Base-by-base conservation (phyloP, 208 protist genomes). In the Crithidia fasciculata region DNA sequence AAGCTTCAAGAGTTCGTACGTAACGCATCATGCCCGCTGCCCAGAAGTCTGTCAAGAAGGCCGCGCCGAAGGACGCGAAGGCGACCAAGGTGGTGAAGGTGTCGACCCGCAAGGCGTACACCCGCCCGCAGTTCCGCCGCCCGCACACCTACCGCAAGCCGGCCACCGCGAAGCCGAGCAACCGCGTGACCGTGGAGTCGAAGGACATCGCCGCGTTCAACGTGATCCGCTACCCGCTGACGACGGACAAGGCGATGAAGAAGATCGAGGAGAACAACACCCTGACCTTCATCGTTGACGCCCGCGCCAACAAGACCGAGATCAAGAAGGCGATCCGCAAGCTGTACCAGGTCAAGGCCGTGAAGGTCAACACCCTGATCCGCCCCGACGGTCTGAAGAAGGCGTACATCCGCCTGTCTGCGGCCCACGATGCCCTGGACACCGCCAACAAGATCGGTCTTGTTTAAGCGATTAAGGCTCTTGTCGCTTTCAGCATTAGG, bases 201-300 rank as follows among this genome's bases (percentile, higher is more conserved):
- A 87, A 88, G 82, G 95, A 96, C 82, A 61, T 82, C 28, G 76
- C 88, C 62, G 76, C 95, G 57, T 99, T 96, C 90, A 72, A 84
- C 72, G 80, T 99, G 76, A 91, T 99, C 78, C 93, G 98, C 83
- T 98, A 98, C 91, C 99, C 99, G 41, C 83, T 99, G 63, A 99
- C 95, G 41, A 99, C 98, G 28, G 99, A 99, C 82, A 97, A 97
- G 80, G 98, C 98, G 60, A 99, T 99, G 95, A 99, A 99, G 96
- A 98, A 99, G 94, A 99, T 99, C 73, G 99, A 99, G 92, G 97
- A 99, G 75, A 98, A 99, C 90, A 99, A 99, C 98, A 99, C 99
- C 43, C 86, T 99, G 53, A 98, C 99, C 75, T 99, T 99, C 93
- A 98, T 99, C 76, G 97, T 99, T 45, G 97, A 99, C 77, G 82